Percentiles rank a stretch among this genome's conserved stretches.
Conservation (phyloP, 495 filamentous ascomycete genomes). For the Cercophora newfieldiana region DNA sequence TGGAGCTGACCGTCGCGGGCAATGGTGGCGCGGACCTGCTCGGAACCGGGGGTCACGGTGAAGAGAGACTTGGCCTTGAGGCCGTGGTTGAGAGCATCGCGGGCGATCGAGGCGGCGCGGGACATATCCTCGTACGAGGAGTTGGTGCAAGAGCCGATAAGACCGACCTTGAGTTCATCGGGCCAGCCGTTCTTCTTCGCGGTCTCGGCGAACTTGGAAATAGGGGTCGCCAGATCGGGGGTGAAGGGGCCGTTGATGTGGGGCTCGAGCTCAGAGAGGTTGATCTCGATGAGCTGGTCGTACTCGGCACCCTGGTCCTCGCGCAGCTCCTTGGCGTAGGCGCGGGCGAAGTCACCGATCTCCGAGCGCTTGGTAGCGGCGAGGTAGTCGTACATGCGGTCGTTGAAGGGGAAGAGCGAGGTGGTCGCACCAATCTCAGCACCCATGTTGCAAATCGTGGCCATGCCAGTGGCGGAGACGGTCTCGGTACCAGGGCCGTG, state of each 20-base stretch:
- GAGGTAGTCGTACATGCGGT: constrained; percentile 95
- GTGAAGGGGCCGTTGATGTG: constrained; percentile 99
- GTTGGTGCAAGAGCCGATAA: constrained; percentile 99
- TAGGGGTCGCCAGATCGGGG: constrained; percentile 96
- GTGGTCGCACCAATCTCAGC: constrained; percentile 97
- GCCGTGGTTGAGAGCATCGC: constrained; percentile 90
- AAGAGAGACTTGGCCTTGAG: constrained; percentile 92
- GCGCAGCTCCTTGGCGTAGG: constrained; percentile 81
- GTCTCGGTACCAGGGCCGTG: constrained; percentile 73
- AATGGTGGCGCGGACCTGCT: constrained; percentile 97
- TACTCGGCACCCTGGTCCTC: constrained; percentile 95
- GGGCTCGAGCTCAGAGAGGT: constrained; percentile 91
- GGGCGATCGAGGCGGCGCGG: constrained; percentile 90
- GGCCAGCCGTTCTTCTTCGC: constrained; percentile 95
- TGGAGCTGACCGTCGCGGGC: constrained; percentile 91
- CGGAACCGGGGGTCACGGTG: constrained; percentile 93
- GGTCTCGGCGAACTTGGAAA: constrained; percentile 95
- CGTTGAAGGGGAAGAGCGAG: constrained; percentile 98
- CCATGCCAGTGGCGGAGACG: constrained; percentile 64
- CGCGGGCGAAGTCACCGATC: constrained; percentile 86
- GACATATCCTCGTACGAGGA: constrained; percentile 99
- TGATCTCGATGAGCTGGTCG: constrained; percentile 94
- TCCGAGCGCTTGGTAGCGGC: constrained; percentile 84
- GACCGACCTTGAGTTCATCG: constrained; percentile 93
- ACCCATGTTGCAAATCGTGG: constrained; percentile 73